Base-by-base conservation (phyloP, 495 filamentous ascomycete species). In the Penicillium verhagenii region DNA sequence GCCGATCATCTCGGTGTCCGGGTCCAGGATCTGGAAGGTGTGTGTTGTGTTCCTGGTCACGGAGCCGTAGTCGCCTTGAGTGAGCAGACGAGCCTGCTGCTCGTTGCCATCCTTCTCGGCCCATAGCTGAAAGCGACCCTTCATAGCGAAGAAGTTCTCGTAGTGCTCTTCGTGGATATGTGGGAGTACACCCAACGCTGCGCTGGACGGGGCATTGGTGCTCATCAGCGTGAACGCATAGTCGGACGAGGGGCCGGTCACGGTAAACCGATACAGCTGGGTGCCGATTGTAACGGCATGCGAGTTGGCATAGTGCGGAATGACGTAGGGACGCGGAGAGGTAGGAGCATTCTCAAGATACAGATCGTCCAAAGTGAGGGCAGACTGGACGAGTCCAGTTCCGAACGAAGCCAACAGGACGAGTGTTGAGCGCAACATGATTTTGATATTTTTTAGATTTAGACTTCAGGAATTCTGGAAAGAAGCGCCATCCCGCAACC, bases 41-140 rank as follows among this genome's bases (percentile, higher is more conserved):
- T 77, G 76, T 5, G 72, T 76, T 6, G 74, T 74, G 52, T 76
- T 72, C 20, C 62, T 57, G 0, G 67, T 57, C 0, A 77, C 71
- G 0, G 72, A 67, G 11, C 74, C 73, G 53, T 71, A 73, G 39
- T 77, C 76, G 7, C 76, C 74, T 19, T 61, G 61, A 0, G 61
- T 63, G 14, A 79, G 48, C 0, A 77, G 38, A 13, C 74, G 67
- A 3, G 65, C 64, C 29, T 72, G 53, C 25, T 77, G 72, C 44
- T 64, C 63, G 0, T 20, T 49, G 18, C 61, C 45, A 14, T 60
- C 59, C 20, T 73, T 69, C 29, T 77, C 65, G 6, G 73, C 67
- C 75, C 73, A 79, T 11, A 79, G 69, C 56, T 76, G 72, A 53
- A 73, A 71, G 7, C 72, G 70, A 37, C 74, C 74, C 56, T 75